Evolutionary conservation across 768 basidiomycete species (phyloP), one percentile per base, ranked within the genome.

Genomic region (Russula emetica): DNA sequence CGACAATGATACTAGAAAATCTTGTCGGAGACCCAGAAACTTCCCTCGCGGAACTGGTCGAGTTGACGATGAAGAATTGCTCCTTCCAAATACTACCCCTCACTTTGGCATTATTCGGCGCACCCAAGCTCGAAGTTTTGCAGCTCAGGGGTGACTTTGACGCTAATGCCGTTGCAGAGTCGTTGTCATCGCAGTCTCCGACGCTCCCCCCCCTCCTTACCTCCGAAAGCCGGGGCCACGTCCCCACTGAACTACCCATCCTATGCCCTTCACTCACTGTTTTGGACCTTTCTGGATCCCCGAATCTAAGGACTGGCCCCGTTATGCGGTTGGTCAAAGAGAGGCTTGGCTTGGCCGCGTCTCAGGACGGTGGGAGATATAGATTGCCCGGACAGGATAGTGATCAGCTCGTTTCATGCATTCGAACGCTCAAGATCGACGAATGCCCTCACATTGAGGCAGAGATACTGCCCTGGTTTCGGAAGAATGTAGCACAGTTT

Each of bases 391-490:
- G 49, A 34, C 26, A 61, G 7, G 52, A 53, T 34, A 34, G 18
- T 16, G 42, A 64, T 28, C 60, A 57, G 53, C 20, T 10, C 9
- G 62, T 69, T 34, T 47, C 56, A 44, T 34, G 34, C 10, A 58
- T 69, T 30, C 58, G 55, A 38, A 32, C 32, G 5, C 59, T 69
- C 53, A 58, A 45, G 26, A 18, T 69, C 14, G 66, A 69, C 13
- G 62, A 55, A 28, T 69, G 68, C 24, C 62, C 55, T 6, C 56
- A 49, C 13, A 69, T 69, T 22, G 68, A 69, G 24, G 66, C 56
- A 8, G 66, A 69, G 36, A 32, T 58, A 9, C 56, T 67, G 5
- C 68, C 68, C 20, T 67, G 66, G 68, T 60, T 69, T 47, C 68
- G 66, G 34, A 58, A 42, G 32, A 54, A 44, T 6, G 60, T 69